Base-by-base conservation (phyloP, 2,329 filamentous ascomycete species). In the Fusarium brachygibbosum region DNA sequence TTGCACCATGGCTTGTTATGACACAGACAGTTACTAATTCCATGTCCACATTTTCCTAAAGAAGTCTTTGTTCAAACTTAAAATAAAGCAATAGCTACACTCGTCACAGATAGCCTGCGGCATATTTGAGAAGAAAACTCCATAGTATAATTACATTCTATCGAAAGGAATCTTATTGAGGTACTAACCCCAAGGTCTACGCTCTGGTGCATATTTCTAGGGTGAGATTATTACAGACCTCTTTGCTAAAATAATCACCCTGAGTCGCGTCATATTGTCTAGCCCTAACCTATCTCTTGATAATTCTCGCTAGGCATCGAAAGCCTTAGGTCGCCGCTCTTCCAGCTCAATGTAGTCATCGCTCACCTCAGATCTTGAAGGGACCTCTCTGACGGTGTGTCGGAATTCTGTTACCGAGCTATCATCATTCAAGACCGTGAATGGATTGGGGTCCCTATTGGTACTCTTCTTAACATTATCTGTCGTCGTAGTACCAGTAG, bases 291-390 rank as follows among this genome's bases (percentile, higher is more conserved):
- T 7, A 19, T n/a, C 6, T 12, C n/a, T 16, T n/a, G 5, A 32
- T 11, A 14, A 17, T 11, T 28, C 3, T 35, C 5, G 2, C 34
- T 58, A 50, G 4, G 34, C 31, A 41, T 59, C 57, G 13, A 60
- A 60, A 2, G 57, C 54, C 34, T 60, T 60, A 0, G 57, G 54
- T 8, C 57, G 41, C 17, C 42, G 54, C 23, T 60, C 57, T 50
- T 60, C 57, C 0, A 60, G 34, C 10, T 60, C 57, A 29, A 59
- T 60, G 1, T 60, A 60, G n/a, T 60, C 57, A 8, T 60, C 57
- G 7, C 54, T 60, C 12, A 60, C n/a, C 13, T 60, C 58, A 1
- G 58, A 60, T 5, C 29, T 60, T 0, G 58, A 60, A 2, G 58
- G 34, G 2, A 51, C 58, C 17, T 42, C 42, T 13, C 58, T 60